Evolutionary conservation across 257 asterid species (phyloP).

Genomic region (Nicotiana obtusifolia): DNA sequence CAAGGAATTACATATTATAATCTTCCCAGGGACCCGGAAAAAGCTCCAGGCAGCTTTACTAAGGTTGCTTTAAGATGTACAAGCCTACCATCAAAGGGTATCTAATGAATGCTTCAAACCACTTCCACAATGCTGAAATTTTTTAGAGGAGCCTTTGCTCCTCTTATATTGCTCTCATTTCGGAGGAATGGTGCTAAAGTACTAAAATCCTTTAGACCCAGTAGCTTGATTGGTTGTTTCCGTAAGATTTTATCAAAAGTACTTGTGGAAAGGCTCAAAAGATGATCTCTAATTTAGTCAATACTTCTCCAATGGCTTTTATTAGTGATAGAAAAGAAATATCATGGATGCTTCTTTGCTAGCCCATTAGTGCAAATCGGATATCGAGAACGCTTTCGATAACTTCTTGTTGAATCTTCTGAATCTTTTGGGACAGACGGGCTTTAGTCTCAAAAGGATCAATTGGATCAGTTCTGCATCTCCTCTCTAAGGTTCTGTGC

Average conservation of each 20-base stretch:
- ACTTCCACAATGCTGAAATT: not conserved
- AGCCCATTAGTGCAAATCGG: not conserved
- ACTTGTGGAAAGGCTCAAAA: not conserved
- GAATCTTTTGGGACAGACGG: not conserved
- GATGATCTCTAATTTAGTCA: not conserved
- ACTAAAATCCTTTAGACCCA: not conserved
- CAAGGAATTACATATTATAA: not conserved
- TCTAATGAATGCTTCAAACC: not conserved
- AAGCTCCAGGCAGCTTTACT: not conserved
- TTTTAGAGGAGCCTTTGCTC: not conserved
- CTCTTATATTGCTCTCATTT: not conserved
- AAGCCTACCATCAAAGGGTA: not conserved
- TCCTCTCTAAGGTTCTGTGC: not conserved
- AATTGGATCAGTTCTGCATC: not conserved
- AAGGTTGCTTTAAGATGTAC: not conserved
- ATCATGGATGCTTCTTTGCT: not conserved
- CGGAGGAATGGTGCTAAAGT: not conserved
- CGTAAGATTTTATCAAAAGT: not conserved
- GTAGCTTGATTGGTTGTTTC: not conserved
- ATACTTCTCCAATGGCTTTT: not conserved
- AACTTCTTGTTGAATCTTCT: not conserved
- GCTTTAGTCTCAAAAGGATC: not conserved
- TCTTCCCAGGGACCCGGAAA: not conserved
- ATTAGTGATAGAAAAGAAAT: not conserved
- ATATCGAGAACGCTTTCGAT: not conserved